phyloP scores from a whole-genome alignment of 2,329 filamentous ascomycete genomes.

The Fusarium compactum region DNA sequence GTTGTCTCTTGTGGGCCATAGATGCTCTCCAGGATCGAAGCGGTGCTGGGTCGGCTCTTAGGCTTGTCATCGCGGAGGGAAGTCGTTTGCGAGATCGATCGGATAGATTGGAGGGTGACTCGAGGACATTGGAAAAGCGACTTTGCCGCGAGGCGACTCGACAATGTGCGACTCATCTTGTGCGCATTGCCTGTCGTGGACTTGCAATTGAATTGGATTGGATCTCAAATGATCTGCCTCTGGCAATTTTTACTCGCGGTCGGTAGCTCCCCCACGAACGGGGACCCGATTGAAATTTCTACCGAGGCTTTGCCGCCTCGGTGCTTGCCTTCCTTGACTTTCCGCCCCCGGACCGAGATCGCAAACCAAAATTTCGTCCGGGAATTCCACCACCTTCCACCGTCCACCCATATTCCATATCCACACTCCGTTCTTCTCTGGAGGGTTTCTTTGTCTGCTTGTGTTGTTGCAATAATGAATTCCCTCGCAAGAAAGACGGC shows the following conservation, averaged over 20 bases:
- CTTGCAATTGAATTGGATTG: conserved; percentile 19
- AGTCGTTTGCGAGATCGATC: conserved; percentile 57
- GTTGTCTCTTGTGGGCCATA: conserved; percentile 47
- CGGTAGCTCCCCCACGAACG: conserved; percentile 20
- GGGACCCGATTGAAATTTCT: conserved; percentile 21
- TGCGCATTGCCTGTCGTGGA: conserved; percentile 46
- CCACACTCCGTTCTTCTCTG: conserved; percentile 48
- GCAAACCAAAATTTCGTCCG: conserved; percentile 56
- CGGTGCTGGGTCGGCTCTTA: conserved; percentile 46
- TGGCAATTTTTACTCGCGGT: conserved; percentile 46
- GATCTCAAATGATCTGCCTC: conserved; percentile 32
- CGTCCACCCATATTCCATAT: conserved; percentile 41
- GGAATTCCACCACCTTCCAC: conserved; percentile 49
- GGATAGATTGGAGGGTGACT: conserved; percentile 42
- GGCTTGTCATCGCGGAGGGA: conserved; percentile 46
- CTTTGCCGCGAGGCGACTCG: conserved; percentile 59
- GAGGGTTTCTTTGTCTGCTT: conserved; percentile 45
- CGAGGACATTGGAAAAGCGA: conserved; percentile 49
- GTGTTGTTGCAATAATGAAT: conserved; percentile 57
- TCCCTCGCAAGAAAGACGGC: conserved; percentile 59
- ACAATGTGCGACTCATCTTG: conserved; percentile 60
- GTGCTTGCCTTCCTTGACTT: conserved; percentile 49
- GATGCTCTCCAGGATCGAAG: conserved; percentile 52
- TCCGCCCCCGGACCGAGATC: conserved; percentile 53
- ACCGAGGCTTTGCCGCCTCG: conserved; percentile 53